Base-by-base conservation (phyloP, 257 asterid species). In the Lycium ferocissimum region DNA sequence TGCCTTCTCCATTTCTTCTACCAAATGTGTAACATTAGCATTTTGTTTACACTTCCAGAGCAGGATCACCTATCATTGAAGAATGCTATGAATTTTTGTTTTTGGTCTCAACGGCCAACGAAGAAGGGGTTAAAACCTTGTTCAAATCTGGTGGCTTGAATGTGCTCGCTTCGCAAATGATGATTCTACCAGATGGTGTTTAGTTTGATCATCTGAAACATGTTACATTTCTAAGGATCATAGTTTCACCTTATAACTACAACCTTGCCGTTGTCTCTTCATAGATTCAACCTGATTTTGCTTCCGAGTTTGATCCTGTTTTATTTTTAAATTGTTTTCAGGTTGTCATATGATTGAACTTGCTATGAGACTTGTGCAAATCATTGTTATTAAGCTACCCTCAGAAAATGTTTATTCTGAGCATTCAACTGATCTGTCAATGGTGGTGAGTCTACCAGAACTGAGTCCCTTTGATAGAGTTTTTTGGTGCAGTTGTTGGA, bases 81-180 rank as follows among this genome's bases (percentile, higher is more conserved):
- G 97, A 95, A 67, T 96, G 97, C 92, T 94, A 69, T 35, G 99
- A 95, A 76, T 89, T 94, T 90, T 87, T 95, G 26, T 87, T 87
- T 89, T 86, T 93, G 90, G 98, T 95, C 81, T 83, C 91, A 45
- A 86, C 83, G 69, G 94, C 94, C 58, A 92, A 89, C 83, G 94
- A 89, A 85, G 92, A 87, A 84, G 95, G 97, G 70, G 87, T 89
- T 56, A 73, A 15, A 71, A 87, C 90, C n/a, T 86, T 94, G 63
- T 93, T 83, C 87, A 86, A 87, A 83, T 89, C 94, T 38, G 97
- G 97, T 85, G 96, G 94, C 89, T 78, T 96, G 78, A 85, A 85
- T 65, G 90, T 91, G 83, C 75, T 95, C 84, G 96, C 97, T 43
- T 85, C 90, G 13, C 97, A 91, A 84, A 86, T 96, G 93, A 84